Percentiles rank a stretch among this genome's conserved stretches.
Conservation (phyloP, 1,284 basidiomycete genomes). For the Moniliophthora roreri region DNA sequence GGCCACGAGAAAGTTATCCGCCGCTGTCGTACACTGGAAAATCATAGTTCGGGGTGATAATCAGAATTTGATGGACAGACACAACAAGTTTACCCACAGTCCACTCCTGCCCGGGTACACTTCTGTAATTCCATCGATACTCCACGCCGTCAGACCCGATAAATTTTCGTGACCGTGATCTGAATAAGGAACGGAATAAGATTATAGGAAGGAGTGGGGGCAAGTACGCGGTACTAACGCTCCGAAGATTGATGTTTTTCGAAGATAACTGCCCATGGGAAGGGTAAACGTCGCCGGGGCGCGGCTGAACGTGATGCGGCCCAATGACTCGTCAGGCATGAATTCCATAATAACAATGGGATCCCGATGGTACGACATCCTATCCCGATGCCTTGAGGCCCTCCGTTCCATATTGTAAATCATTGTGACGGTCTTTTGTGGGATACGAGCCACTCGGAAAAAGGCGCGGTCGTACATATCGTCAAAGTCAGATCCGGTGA, state of each 20-base stretch:
- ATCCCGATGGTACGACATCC: slow-evolving; percentile 46
- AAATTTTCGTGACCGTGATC: slow-evolving; percentile 66
- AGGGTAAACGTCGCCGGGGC: slow-evolving; percentile 35
- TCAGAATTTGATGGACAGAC: slow-evolving; percentile 1
- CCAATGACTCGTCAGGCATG: slow-evolving; percentile 49
- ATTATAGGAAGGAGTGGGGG: slow-evolving; percentile 6
- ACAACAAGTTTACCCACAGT: slow-evolving; percentile 44
- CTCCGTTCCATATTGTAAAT: slow-evolving; percentile 66
- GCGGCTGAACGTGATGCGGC: slow-evolving; percentile 49
- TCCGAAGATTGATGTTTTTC: slow-evolving; percentile 60
- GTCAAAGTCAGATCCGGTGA: slow-evolving; percentile 61
- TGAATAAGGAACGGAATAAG: slow-evolving; percentile 22
- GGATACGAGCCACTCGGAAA: slow-evolving; percentile 54
- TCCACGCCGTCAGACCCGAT: slow-evolving; percentile 62
- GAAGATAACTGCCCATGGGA: slow-evolving; percentile 60
- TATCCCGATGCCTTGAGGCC: slow-evolving; percentile 54
- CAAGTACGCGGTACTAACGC: slow-evolving; percentile 41
- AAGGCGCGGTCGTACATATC: slow-evolving; percentile 75
- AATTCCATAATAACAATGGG: slow-evolving; percentile 62
- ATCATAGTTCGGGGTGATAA: slow-evolving; percentile 11
- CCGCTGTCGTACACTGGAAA: slow-evolving; percentile 51
- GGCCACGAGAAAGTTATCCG: slow-evolving; percentile 53
- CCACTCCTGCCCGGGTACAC: slow-evolving; percentile 62
- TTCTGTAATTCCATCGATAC: slow-evolving; percentile 61
- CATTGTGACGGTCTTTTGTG: slow-evolving; percentile 33